Evolutionary conservation across 2,329 filamentous ascomycete species (phyloP).

Genomic region (Pseudogymnoascus sp.): DNA sequence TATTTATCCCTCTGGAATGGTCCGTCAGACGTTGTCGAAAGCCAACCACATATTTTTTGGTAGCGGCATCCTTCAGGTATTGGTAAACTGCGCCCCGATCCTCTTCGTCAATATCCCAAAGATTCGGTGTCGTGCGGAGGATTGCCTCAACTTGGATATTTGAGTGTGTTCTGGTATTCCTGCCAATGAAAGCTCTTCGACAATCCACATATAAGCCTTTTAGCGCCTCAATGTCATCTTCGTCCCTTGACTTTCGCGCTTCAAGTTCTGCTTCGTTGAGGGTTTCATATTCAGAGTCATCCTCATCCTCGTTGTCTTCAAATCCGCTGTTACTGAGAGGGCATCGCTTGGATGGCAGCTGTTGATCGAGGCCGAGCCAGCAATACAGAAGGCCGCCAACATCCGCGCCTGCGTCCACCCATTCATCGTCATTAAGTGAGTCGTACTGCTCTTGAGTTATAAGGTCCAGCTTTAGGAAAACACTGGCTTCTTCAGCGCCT

Average conservation of each 20-base stretch:
- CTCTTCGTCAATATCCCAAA: constrained; percentile 22
- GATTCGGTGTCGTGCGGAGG: constrained; percentile 13
- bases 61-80: constrained; percentile 21
- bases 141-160: constrained; percentile 18
- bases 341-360: constrained; percentile 18
- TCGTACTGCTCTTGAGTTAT: constrained; percentile 56
- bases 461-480: constrained; percentile 46
- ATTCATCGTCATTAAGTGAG: constrained; percentile 46
- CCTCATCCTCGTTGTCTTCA: constrained; percentile 19
- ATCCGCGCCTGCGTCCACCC: constrained; percentile 10
- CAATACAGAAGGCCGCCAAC: not conserved
- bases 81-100: constrained; percentile 25
- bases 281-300: constrained; percentile 23
- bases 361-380: constrained; percentile 20
- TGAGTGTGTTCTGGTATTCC: constrained; percentile 7
- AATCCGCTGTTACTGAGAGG: constrained; percentile 20
- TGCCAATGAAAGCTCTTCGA: constrained; percentile 20
- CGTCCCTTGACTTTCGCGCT: constrained; percentile 12
- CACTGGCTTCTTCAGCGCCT: constrained; percentile 42
- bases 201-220: constrained; percentile 21
- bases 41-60: constrained; percentile 15
- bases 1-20: constrained; percentile 13
- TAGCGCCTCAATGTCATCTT: constrained; percentile 16
- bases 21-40: constrained; percentile 14
- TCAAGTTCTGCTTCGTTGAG: constrained; percentile 21